phyloP scores from a whole-genome alignment of 495 filamentous ascomycete species.

The Delitschia confertaspora region DNA sequence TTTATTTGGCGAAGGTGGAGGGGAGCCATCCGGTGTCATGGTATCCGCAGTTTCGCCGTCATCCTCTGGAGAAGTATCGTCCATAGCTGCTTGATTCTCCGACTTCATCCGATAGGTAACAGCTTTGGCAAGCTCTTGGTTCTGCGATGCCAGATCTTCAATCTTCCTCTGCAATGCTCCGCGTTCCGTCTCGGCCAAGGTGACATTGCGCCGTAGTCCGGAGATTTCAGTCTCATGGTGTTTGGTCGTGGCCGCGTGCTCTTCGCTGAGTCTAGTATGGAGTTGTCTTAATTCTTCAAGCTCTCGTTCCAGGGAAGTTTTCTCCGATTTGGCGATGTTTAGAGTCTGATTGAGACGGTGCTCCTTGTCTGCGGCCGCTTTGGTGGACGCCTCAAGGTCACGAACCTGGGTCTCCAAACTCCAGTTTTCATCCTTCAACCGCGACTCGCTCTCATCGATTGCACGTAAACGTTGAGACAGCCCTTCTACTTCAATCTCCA shows the following conservation, averaged over 20 bases:
- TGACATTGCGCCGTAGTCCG: conserved; percentile 63
- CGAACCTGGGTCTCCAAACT: conserved; percentile 82
- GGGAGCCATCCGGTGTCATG: conserved; percentile 78
- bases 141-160: conserved; percentile 76
- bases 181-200: conserved; percentile 65
- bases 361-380: conserved; percentile 68
- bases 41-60: conserved; percentile 58
- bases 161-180: conserved; percentile 66
- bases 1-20: conserved; percentile 83
- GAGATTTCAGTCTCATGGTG: conserved; percentile 82
- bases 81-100: conserved; percentile 47
- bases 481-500: conserved; percentile 74
- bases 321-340: conserved; percentile 60
- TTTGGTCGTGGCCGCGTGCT: conserved; percentile 63
- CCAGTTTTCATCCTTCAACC: conserved; percentile 98
- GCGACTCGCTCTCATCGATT: conserved; percentile 86
- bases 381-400: conserved; percentile 59
- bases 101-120: conserved; percentile 61
- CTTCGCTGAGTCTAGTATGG: conserved; percentile 70
- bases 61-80: conserved; percentile 50
- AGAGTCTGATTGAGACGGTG: conserved; percentile 66
- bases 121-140: conserved; percentile 77
- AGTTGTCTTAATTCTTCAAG: conserved; percentile 76
- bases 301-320: conserved; percentile 65
- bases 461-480: conserved; percentile 67